phyloP scores from a whole-genome alignment of 371 early-diverging fungal species.

The Mycotypha africana region DNA sequence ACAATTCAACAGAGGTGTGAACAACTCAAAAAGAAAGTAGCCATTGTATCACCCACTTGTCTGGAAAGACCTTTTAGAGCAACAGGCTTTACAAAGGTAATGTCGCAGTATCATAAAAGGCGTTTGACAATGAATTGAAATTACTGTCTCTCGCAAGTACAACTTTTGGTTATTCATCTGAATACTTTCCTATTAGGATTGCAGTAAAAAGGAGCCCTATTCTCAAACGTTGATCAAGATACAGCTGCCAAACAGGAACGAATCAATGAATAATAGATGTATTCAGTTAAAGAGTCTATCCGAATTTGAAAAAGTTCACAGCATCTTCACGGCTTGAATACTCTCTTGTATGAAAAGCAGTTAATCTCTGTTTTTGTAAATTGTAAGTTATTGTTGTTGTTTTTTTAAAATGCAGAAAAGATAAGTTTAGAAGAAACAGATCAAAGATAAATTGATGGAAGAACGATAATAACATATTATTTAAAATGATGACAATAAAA shows the following conservation, averaged over 20 bases:
- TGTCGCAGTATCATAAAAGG: too few relatives aligned
- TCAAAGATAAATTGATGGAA: neutral
- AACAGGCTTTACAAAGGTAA: too few relatives aligned
- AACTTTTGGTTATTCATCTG: too few relatives aligned
- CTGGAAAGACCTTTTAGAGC: too few relatives aligned
- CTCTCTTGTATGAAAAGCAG: too few relatives aligned
- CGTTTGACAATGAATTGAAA: too few relatives aligned
- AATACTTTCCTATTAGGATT: too few relatives aligned
- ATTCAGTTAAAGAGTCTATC: conserved; percentile 22
- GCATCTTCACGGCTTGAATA: too few relatives aligned
- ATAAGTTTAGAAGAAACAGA: neutral
- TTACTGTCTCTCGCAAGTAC: too few relatives aligned
- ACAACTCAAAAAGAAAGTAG: conserved; percentile 43
- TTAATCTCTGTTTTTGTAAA: too few relatives aligned
- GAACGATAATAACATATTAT: neutral
- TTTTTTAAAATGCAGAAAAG: conserved; percentile 1
- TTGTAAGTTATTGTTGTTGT: neutral
- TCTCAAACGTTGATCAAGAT: conserved; percentile 22
- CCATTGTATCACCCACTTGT: too few relatives aligned
- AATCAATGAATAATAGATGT: conserved; percentile 4
- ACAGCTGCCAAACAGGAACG: conserved; percentile 16
- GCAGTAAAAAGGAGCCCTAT: neutral
- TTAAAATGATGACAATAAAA: too few relatives aligned
- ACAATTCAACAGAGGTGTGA: conserved; percentile 58
- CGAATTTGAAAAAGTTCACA: conserved; percentile 32